Conservation (phyloP, 2,329 filamentous ascomycete species). For the Fusarium dimerum region DNA sequence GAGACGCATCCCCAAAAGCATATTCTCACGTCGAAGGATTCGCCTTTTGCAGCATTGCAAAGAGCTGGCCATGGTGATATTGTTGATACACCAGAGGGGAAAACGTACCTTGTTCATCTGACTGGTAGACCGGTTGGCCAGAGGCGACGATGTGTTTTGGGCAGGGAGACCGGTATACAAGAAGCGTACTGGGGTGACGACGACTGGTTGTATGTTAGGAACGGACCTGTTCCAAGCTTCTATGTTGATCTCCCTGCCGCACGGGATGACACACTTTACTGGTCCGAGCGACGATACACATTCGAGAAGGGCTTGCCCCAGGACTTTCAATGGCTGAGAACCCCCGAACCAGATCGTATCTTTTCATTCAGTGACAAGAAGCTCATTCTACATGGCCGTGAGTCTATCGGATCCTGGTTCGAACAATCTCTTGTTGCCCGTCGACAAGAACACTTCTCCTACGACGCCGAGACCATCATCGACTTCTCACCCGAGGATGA, state of each 20-base stretch:
- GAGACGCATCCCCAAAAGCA: constrained; percentile 59
- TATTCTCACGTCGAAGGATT: constrained; percentile 55
- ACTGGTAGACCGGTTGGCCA: constrained; percentile 53
- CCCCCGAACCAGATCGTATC: constrained; percentile 55
- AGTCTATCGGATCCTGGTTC: constrained; percentile 59
- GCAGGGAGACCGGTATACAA: constrained; percentile 59
- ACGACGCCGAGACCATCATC: constrained; percentile 58
- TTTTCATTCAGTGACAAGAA: constrained; percentile 42
- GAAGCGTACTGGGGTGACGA: constrained; percentile 60
- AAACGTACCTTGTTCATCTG: constrained; percentile 56
- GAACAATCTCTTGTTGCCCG: constrained; percentile 58
- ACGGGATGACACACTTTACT: constrained; percentile 51
- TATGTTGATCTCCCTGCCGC: constrained; percentile 51
- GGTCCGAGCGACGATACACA: constrained; percentile 49
- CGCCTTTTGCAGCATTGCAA: constrained; percentile 51
- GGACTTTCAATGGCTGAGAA: constrained; percentile 61
- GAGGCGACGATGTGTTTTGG: constrained; percentile 53
- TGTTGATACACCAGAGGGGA: constrained; percentile 54
- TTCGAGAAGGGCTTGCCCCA: constrained; percentile 48
- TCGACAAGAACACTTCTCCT: constrained; percentile 60
- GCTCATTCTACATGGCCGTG: constrained; percentile 51
- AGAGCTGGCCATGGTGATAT: constrained; percentile 55
- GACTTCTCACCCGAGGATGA: constrained; percentile 58
- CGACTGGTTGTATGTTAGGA: constrained; percentile 64
- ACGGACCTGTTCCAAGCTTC: constrained; percentile 56